Evolutionary conservation across 768 basidiomycete species (phyloP).

Genomic region (Amanita jacksonii): DNA sequence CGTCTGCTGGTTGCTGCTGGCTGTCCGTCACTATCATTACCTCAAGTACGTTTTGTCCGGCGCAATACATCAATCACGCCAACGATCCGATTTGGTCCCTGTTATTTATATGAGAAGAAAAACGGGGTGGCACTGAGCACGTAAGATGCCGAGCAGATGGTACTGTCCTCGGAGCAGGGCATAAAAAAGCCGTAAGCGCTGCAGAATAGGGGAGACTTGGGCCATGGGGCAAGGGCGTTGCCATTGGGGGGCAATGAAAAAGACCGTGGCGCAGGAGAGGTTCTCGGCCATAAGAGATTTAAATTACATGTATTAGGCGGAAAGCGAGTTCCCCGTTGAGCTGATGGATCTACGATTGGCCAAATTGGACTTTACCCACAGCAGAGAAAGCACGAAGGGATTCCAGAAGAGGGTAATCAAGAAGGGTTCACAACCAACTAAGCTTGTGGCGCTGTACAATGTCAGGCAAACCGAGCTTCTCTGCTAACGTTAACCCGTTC

Average conservation of each 20-base stretch:
- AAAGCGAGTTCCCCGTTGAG: background rate
- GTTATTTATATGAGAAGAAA: conserved; percentile 3
- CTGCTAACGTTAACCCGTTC: conserved; percentile 28
- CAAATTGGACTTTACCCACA: background rate
- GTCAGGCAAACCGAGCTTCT: conserved; percentile 32
- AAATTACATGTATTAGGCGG: background rate
- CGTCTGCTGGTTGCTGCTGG: no score
- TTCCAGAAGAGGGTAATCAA: conserved; percentile 16
- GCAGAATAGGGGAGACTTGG: no score
- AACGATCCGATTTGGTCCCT: background rate
- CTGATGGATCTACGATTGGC: background rate
- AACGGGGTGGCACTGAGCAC: background rate
- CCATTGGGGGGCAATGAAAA: background rate
- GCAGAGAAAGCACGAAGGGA: conserved; percentile 3
- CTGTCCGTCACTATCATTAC: no score
- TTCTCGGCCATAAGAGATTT: background rate
- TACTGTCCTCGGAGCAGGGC: background rate
- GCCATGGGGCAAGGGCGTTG: no score
- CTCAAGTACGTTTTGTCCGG: no score
- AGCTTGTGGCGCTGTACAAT: conserved; percentile 29
- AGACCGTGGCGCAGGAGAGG: background rate
- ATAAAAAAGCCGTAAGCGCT: no score
- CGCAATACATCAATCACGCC: no score
- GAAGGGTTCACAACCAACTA: conserved; percentile 28
- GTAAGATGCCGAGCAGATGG: conserved; percentile 7